These are phyloP conservation scores for Allium fistulosum DNA, from an alignment of 106 monocot genomes.

Conservation along the genomic window DNA sequence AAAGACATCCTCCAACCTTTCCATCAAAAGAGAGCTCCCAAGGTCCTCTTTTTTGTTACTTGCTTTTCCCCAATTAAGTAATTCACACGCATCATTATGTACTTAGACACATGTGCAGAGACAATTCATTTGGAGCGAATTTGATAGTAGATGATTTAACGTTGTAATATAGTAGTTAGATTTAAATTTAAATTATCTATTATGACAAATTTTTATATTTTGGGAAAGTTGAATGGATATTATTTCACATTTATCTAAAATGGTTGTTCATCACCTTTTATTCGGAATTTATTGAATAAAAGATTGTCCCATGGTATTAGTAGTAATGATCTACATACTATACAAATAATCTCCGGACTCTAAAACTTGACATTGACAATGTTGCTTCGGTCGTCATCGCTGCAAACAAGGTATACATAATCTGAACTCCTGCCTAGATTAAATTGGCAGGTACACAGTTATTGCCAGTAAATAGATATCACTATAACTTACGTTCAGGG, in stretches of 20 bases:
- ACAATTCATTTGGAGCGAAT: background rate
- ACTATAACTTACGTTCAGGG: slow-evolving; percentile 29
- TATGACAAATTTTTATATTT: too few relatives aligned
- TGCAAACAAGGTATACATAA: slow-evolving; percentile 71
- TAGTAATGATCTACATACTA: background rate
- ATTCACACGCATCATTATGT: background rate
- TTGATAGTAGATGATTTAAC: background rate
- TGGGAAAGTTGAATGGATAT: too few relatives aligned
- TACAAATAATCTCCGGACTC: slow-evolving; percentile 81
- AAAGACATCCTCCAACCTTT: slow-evolving; percentile 24
- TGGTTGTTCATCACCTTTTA: too few relatives aligned
- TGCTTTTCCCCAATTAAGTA: background rate
- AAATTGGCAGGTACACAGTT: background rate
- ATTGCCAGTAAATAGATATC: too few relatives aligned
- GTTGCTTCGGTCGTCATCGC: slow-evolving; percentile 77
- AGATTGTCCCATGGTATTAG: too few relatives aligned
- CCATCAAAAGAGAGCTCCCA: slow-evolving; percentile 30
- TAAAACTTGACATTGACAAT: slow-evolving; percentile 65
- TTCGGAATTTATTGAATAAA: too few relatives aligned
- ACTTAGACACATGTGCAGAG: background rate
- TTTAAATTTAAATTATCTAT: background rate
- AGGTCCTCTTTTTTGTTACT: slow-evolving; percentile 15
- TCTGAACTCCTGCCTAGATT: background rate
- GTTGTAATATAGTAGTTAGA: background rate
- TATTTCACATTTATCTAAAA: too few relatives aligned